A percentile compares a stretch with the other conserved stretches of the same genome.
Evolutionary conservation across 2,329 filamentous ascomycete genomes (phyloP).

Genomic region (Ophiostoma himal-ulmi): DNA sequence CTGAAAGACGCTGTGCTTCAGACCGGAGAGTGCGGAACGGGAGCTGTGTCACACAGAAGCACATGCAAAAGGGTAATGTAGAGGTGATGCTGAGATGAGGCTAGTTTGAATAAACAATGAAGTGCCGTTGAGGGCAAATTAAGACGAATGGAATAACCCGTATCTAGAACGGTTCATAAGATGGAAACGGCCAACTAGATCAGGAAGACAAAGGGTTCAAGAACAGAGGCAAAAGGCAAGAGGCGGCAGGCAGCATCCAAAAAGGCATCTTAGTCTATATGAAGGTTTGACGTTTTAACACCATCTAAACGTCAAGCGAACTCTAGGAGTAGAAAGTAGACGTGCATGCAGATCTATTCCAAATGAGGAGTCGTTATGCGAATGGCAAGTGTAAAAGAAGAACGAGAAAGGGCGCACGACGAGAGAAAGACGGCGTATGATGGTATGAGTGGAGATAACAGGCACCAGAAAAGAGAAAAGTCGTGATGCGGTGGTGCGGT

Average conservation of each 20-base stretch:
- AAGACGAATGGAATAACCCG: not conserved
- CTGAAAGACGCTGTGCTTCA: not conserved
- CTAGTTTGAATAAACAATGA: not conserved
- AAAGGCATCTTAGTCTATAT: no score
- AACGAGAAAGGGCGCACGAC: not conserved
- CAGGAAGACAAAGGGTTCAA: not conserved
- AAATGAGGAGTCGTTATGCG: not conserved
- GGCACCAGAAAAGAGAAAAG: not conserved
- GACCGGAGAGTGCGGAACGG: not conserved
- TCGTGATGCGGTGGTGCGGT: not conserved
- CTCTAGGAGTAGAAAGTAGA: not conserved
- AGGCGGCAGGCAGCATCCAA: not conserved
- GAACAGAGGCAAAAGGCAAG: not conserved
- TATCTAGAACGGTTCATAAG: not conserved
- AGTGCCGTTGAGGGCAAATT: not conserved
- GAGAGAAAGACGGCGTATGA: not conserved
- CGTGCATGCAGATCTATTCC: not conserved
- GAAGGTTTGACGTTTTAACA: no score
- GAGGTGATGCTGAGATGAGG: not conserved
- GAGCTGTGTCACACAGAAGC: not conserved
- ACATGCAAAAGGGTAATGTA: not conserved
- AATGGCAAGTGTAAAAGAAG: not conserved
- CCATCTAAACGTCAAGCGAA: not conserved
- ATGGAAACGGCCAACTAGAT: not conserved
- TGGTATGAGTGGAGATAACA: not conserved